Evolutionary conservation across 2,329 filamentous ascomycete genomes (phyloP).

Genomic region (Cadophora malorum): DNA sequence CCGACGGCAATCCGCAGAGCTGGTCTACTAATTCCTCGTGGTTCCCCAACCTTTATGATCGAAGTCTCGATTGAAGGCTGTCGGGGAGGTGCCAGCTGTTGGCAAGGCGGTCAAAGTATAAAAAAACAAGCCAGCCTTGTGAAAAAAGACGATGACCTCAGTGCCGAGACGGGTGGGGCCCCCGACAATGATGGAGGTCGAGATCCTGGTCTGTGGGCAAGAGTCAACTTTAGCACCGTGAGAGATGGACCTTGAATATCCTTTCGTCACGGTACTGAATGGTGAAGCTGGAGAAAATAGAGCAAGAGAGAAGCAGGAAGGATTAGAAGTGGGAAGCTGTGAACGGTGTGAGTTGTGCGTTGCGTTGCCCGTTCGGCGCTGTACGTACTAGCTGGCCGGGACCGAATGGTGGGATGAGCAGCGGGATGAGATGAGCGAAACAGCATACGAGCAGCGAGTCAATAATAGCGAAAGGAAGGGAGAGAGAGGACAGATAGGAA

Average conservation of each 20-base stretch:
- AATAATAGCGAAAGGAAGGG: neutral
- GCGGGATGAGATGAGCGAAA: neutral
- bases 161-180: neutral
- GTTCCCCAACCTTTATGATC: neutral
- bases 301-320: neutral
- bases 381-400: neutral
- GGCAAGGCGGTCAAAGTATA: neutral
- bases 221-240: neutral
- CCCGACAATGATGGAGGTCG: neutral
- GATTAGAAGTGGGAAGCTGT: neutral
- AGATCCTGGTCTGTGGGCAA: neutral
- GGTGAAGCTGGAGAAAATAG: neutral
- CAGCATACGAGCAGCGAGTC: neutral
- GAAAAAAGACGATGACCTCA: neutral
- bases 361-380: neutral
- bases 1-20: neutral
- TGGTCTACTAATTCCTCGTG: neutral
- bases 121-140: slow-evolving; percentile 8
- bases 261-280: neutral
- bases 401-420: neutral
- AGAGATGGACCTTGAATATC: neutral
- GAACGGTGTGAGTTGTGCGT: slow-evolving; percentile 12
- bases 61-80: neutral
- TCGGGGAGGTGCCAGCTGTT: neutral
- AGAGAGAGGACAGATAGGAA: neutral